Base-by-base conservation (phyloP, 2,329 filamentous ascomycete genomes). In the Ophiostoma novo-ulmi region DNA sequence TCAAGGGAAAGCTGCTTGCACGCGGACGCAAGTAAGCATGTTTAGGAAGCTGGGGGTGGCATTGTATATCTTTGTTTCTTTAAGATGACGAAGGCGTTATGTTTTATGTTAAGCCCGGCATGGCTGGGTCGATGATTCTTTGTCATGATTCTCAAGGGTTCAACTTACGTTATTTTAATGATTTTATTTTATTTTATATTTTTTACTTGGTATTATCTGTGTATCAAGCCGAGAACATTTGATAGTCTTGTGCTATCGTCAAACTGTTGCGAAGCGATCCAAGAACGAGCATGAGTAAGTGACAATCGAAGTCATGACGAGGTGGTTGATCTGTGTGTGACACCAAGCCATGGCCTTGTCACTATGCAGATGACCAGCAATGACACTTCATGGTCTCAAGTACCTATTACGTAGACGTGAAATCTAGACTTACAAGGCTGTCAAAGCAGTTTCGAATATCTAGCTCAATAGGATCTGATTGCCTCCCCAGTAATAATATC, bases 1-100 rank as follows among this genome's bases (percentile, higher is more conserved):
- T 90, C 61, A 82, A 85, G 55, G 81, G 81, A 72, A 84, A 82
- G 76, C 78, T 90, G 65, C 78, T 88, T 75, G 85, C 85, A 0
- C 82, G 85, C 72, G 86, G 86, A 5, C 80, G 79, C 71, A 89
- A 86, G 78, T 83, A 4, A 36, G 11, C 1, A 6, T 41, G 36
- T 7, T 67, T n/a, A 48, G 7, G 58, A 64, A 44, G 22, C 13
- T 20, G 41, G 31, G n/a, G 22, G 26, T 7, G 38, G 22, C 38
- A 14, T 35, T 67, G 39, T 7, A 14, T 67, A 10, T 65, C 36
- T 63, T 69, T 69, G n/a, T 69, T 63, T 44, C 38, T 69, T 61
- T 58, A 4, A 48, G n/a, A 35, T 22, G 36, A 22, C 14, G 20
- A 20, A n/a, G 63, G 63, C 36, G 63, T 39, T 38, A 8, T 39